Evolutionary conservation across 495 filamentous ascomycete species (phyloP).

Genomic region (Penicillium turbatum): DNA sequence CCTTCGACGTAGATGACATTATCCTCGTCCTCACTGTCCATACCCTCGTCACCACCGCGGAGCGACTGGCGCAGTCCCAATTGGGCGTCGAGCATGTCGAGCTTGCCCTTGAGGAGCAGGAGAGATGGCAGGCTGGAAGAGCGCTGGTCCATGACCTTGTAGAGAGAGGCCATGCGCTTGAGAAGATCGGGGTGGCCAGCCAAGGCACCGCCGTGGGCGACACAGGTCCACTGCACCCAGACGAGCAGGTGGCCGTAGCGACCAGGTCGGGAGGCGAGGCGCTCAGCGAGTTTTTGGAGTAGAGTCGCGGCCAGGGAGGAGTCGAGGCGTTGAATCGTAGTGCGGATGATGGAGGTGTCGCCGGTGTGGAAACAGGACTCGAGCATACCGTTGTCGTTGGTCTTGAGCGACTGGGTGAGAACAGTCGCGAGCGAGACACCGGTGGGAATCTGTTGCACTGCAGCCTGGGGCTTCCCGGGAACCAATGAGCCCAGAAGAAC

Average conservation of each 20-base stretch:
- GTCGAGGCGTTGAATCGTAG: constrained; percentile 85
- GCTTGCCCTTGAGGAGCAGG: constrained; percentile 83
- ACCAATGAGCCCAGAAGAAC: constrained; percentile 37
- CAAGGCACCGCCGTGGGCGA: constrained; percentile 88
- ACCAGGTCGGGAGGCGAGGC: constrained; percentile 81
- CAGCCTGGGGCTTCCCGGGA: constrained; percentile 35
- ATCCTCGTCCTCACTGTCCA: constrained; percentile 66
- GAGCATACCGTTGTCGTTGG: constrained; percentile 80
- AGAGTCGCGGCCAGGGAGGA: constrained; percentile 73
- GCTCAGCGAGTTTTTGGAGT: constrained; percentile 77
- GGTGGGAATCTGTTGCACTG: constrained; percentile 56
- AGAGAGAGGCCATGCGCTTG: constrained; percentile 68
- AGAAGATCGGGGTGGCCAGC: constrained; percentile 76
- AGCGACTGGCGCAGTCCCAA: constrained; percentile 69
- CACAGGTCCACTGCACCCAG: constrained; percentile 95
- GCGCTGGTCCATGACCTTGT: constrained; percentile 79
- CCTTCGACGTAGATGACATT: constrained; percentile 87
- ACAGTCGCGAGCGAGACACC: constrained; percentile 82
- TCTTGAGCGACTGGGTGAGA: constrained; percentile 85
- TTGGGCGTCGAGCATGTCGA: constrained; percentile 87
- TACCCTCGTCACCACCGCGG: constrained; percentile 41
- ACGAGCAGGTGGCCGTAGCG: constrained; percentile 86
- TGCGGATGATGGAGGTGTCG: constrained; percentile 69
- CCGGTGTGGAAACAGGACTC: constrained; percentile 84
- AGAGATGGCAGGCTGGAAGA: constrained; percentile 77